A percentile compares a stretch with the other conserved stretches of the same genome.
phyloP scores from a whole-genome alignment of 2,329 filamentous ascomycete species.

The Aspergillus hiratsukae region DNA sequence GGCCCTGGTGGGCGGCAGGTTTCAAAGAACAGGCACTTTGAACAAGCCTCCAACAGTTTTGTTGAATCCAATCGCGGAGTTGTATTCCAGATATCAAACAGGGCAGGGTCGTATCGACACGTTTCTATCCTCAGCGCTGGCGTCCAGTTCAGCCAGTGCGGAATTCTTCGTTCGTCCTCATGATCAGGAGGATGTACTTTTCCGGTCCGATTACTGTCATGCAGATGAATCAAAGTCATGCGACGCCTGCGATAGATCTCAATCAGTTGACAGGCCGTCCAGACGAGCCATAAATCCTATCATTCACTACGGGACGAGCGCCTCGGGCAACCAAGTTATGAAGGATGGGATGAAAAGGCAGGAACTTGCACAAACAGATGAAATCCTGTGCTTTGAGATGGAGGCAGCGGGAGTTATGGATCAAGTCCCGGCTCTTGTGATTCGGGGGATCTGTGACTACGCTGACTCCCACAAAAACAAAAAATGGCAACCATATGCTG shows the following conservation, averaged over 20 bases:
- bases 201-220: not conserved
- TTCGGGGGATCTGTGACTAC: not conserved
- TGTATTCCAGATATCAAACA: not conserved
- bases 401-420: not conserved
- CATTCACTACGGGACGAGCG: not conserved
- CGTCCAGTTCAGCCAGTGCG: too few relatives aligned
- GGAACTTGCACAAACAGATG: not conserved
- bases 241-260: too few relatives aligned
- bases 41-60: conserved; percentile 3
- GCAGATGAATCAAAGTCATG: too few relatives aligned
- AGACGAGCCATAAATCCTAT: too few relatives aligned
- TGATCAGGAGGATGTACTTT: not conserved
- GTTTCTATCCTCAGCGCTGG: too few relatives aligned
- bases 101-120: too few relatives aligned
- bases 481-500: not conserved
- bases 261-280: too few relatives aligned
- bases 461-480: not conserved
- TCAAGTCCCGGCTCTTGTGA: not conserved
- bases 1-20: not conserved
- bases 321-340: not conserved
- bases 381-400: not conserved
- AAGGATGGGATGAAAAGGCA: not conserved
- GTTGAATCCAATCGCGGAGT: not conserved
- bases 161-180: not conserved
- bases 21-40: conserved; percentile 1